A percentile compares a stretch with the other conserved stretches of the same genome.
phyloP scores from a whole-genome alignment of 208 protist species.

The Acanthamoeba triangularis region DNA sequence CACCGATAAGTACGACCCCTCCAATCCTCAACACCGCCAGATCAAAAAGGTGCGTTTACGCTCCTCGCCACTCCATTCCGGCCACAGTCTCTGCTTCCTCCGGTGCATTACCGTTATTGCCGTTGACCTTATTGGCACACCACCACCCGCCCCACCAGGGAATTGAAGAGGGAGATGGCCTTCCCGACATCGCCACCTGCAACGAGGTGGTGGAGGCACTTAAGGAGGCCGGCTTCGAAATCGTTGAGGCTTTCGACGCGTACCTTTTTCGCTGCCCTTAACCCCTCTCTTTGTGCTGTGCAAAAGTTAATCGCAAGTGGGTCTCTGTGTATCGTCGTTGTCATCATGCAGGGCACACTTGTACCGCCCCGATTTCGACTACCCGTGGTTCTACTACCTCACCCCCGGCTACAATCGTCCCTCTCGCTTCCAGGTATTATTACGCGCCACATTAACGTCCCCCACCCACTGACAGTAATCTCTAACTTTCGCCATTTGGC shows the following conservation, averaged over 20 bases:
- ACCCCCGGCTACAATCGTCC: slow-evolving; percentile 89
- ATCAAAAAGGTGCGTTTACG: slow-evolving; percentile 90
- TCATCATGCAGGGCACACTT: background rate
- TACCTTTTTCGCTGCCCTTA: slow-evolving; percentile 82
- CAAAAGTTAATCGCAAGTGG: too few relatives aligned
- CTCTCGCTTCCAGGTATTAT: background rate
- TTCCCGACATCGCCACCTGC: slow-evolving; percentile 94
- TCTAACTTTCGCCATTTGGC: slow-evolving; percentile 44
- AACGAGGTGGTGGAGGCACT: slow-evolving; percentile 92
- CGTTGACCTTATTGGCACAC: background rate
- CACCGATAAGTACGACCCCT: slow-evolving; percentile 96
- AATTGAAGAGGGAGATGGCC: slow-evolving; percentile 97
- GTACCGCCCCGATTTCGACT: slow-evolving; percentile 3
- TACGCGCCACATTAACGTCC: too few relatives aligned
- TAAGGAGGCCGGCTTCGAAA: slow-evolving; percentile 95
- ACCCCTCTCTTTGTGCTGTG: too few relatives aligned
- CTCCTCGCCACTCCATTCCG: background rate
- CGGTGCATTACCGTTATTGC: background rate
- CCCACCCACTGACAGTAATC: too few relatives aligned
- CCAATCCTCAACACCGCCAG: slow-evolving; percentile 93
- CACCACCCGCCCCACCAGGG: background rate
- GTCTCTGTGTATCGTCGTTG: too few relatives aligned
- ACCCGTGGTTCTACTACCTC: slow-evolving; percentile 95
- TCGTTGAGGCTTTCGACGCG: slow-evolving; percentile 92
- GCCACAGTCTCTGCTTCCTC: background rate